Base-by-base conservation (phyloP, 140 eudicot genomes). In the Erigeron philadelphicus region DNA sequence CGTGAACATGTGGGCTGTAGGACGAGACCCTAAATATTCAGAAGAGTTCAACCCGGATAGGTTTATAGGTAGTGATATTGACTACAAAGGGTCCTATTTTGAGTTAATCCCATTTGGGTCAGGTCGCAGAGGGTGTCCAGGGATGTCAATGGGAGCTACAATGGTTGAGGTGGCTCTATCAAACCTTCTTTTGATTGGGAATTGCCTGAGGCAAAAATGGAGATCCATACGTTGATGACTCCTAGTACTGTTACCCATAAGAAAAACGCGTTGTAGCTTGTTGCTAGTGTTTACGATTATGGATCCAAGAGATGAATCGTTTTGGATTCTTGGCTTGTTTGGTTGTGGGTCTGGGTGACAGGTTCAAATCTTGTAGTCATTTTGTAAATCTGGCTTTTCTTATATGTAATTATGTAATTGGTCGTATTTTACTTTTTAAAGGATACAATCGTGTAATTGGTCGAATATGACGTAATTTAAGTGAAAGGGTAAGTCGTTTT, bases 21-120 rank as follows among this genome's bases (percentile, higher is more conserved):
- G 83, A 5, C 70, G 80, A 9, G 80, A 79, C 61, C 80, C 80
- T 2, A 72, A 66, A 59, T 70, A 48, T 71, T 80, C 87, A 4
- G 64, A 82, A 8, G 73, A 38, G 67, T 82, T 82, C 19, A 40
- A 50, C 11, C 84, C 87, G 0, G 81, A 82, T 62, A 75, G 87
- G 79, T 82, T 82, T 4, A 17, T 70, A 48, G 75, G 78, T 8
- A 56, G 71, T 71, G 17, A 61, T 12, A 17, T 78, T 10, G 86
- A 82, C 48, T 82, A 48, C 16, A 82, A 61, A 66, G 86, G 86
- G 8, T 70, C 11, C 9, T 60, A 78, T 62, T 82, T 41, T n/a
- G 76, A 75, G 79, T 64, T 82, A 23, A 70, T 82, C 35, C 84
- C 84, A 13, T 82, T 79, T 67, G 87, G 87, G 46, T 71, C 78